A percentile compares a stretch with the other conserved stretches of the same genome.
Evolutionary conservation across 2,329 filamentous ascomycete genomes (phyloP).

Genomic region (Graphilbum fragrans): DNA sequence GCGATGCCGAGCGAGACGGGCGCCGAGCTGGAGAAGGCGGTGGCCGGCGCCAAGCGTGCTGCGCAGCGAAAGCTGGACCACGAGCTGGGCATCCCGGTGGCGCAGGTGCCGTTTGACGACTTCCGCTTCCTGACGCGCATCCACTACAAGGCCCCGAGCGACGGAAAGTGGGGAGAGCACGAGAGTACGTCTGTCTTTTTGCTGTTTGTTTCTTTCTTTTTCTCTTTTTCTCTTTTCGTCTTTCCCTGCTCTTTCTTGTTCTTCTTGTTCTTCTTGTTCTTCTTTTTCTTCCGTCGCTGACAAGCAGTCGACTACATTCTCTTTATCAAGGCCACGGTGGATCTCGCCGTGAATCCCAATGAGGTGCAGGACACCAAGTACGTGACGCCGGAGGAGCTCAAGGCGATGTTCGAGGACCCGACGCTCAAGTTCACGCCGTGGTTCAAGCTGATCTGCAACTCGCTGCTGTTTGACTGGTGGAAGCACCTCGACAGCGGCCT

Average conservation of each 20-base stretch:
- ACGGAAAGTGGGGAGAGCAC: slow-evolving; percentile 98
- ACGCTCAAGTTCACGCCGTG: slow-evolving; percentile 84
- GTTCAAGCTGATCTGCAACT: slow-evolving; percentile 98
- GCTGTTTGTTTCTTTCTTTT: neutral
- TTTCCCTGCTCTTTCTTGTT: neutral
- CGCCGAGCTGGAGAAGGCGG: slow-evolving; percentile 62
- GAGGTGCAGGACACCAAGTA: slow-evolving; percentile 81
- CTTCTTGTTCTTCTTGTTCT: neutral
- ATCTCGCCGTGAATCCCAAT: slow-evolving; percentile 71
- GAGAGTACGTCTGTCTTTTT: slow-evolving; percentile 52
- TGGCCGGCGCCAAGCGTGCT: slow-evolving; percentile 80
- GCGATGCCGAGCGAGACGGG: slow-evolving; percentile 88
- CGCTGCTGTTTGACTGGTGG: slow-evolving; percentile 99
- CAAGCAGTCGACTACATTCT: slow-evolving; percentile 86
- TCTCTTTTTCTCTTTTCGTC: neutral
- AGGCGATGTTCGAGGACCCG: slow-evolving; percentile 72
- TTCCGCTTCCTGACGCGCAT: slow-evolving; percentile 94
- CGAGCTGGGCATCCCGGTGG: slow-evolving; percentile 80
- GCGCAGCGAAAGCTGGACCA: slow-evolving; percentile 90
- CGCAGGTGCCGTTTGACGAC: slow-evolving; percentile 80
- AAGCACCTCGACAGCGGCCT: slow-evolving; percentile 67
- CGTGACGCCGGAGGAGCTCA: slow-evolving; percentile 71
- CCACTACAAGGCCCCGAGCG: slow-evolving; percentile 94
- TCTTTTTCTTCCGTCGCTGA: neutral
- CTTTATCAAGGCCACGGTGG: slow-evolving; percentile 91